Base-by-base conservation (phyloP, 371 early-diverging fungal species). In the Syncephalis fuscata region DNA sequence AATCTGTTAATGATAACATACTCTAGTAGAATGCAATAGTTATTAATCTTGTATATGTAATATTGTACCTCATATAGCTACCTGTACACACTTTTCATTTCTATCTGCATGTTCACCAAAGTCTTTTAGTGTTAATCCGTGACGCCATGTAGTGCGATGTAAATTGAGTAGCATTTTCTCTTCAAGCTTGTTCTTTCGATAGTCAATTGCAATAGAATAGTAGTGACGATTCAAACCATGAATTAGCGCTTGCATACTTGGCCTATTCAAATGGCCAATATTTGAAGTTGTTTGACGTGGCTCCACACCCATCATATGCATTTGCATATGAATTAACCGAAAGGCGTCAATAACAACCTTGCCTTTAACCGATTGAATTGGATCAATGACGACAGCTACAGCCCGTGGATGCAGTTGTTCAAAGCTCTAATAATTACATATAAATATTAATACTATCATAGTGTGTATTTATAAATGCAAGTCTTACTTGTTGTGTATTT, bases 291-390 rank as follows among this genome's bases (percentile, higher is more conserved):
- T 92, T 63, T 99, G 98, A 24, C 99, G 85, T n/a, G 98, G 92
- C 56, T 99, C 99, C 59, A 87, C 84, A 21, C 88, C 88, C 17
- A 88, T 67, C 70, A 92, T 85, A 2, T 82, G 69, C 15, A 78
- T 71, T 58, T 93, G 87, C 40, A 94, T 81, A 58, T 88, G 86
- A 61, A 99, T 99, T 32, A 92, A 68, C 37, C 99, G 84, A 80
- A 99, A 99, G 16, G 99, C 99, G 67, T 99, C 99, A 64, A 99
- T 98, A 14, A 99, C 99, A 2, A 99, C 99, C 63, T 99, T 99
- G 53, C 99, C 99, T 61, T 98, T 98, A 45, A 99, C 99, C 17
- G 97, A 96, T 64, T 99, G 99, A 56, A 99, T 99, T 2, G 99
- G 99, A 67, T 99, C 99, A 42, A 99, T 85, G 1, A 99, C 99